Conservation (phyloP, 371 early-diverging fungal genomes). For the Lichtheimia ramosa region DNA sequence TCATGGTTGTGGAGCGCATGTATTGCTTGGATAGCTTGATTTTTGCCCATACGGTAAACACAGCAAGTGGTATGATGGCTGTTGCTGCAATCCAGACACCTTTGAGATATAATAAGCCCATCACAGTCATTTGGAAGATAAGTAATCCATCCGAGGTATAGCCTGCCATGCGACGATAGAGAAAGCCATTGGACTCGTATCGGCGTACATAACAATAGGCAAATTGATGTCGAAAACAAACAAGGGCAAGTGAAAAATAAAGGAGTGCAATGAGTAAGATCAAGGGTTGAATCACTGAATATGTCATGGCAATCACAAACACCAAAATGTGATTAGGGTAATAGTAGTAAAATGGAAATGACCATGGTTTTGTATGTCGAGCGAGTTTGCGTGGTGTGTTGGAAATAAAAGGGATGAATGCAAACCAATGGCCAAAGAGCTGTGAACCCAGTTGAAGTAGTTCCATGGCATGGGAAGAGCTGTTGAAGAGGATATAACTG, state of each 20-base stretch:
- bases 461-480: constrained; percentile 70
- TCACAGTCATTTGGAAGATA: constrained; percentile 85
- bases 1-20: constrained; percentile 23
- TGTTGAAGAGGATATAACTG: constrained; percentile 75
- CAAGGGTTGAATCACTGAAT: constrained; percentile 86
- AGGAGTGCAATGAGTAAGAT: constrained; percentile 77
- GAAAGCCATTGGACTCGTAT: constrained; percentile 80
- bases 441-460: constrained; percentile 66
- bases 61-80: constrained; percentile 42
- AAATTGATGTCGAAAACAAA: constrained; percentile 80
- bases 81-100: constrained; percentile 46
- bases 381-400: constrained; percentile 72
- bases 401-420: constrained; percentile 52
- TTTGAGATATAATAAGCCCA: constrained; percentile 73
- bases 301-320: constrained; percentile 83
- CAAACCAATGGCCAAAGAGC: constrained; percentile 50
- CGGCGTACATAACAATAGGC: constrained; percentile 84
- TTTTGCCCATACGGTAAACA: constrained; percentile 58
- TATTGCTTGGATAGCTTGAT: constrained; percentile 45
- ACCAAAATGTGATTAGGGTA: constrained; percentile 76
- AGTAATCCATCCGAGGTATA: constrained; percentile 77
- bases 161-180: constrained; percentile 77
- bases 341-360: constrained; percentile 66
- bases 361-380: constrained; percentile 59
- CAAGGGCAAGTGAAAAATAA: constrained; percentile 74